Evolutionary conservation across 345 rosid genomes (phyloP).

Genomic region (Sapria himalayana): DNA sequence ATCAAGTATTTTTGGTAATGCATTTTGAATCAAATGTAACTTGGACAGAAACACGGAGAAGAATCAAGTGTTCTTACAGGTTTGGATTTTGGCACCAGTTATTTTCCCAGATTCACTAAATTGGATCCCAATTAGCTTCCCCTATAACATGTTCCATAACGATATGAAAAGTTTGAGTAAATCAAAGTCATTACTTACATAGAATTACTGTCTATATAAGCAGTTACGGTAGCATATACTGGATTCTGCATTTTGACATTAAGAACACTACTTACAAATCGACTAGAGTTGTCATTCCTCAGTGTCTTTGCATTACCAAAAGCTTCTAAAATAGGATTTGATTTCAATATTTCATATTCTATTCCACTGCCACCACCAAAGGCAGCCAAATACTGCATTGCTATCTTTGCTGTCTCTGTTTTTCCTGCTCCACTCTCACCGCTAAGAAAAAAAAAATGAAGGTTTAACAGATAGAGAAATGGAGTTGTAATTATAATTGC

Average conservation of each 20-base stretch:
- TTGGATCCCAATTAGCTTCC: constrained; percentile 86
- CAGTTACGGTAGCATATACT: too few species aligned
- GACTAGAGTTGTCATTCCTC: constrained; percentile 96
- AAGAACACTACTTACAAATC: constrained; percentile 98
- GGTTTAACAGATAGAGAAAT: too few species aligned
- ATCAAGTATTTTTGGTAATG: too few species aligned
- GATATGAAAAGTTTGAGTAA: too few species aligned
- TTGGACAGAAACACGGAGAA: too few species aligned
- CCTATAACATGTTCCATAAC: constrained; percentile 32
- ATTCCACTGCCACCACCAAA: constrained; percentile 99
- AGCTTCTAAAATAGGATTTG: constrained; percentile 94
- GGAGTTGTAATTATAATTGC: too few species aligned
- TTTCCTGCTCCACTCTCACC: constrained; percentile 99
- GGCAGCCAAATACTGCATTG: constrained; percentile 98
- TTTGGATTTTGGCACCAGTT: constrained; percentile 96
- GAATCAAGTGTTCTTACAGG: constrained; percentile 56
- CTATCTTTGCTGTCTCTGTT: constrained; percentile 98
- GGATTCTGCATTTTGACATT: too few species aligned
- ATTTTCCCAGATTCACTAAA: constrained; percentile 94
- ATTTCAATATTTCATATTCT: constrained; percentile 85
- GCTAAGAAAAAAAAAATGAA: constrained; percentile 29
- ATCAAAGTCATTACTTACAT: too few species aligned
- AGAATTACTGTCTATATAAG: too few species aligned
- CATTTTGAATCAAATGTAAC: too few species aligned
- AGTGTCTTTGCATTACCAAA: constrained; percentile 95